A percentile compares a stretch with the other conserved stretches of the same genome.
Conservation (phyloP, 345 rosid genomes). For the Cardamine resedifolia region DNA sequence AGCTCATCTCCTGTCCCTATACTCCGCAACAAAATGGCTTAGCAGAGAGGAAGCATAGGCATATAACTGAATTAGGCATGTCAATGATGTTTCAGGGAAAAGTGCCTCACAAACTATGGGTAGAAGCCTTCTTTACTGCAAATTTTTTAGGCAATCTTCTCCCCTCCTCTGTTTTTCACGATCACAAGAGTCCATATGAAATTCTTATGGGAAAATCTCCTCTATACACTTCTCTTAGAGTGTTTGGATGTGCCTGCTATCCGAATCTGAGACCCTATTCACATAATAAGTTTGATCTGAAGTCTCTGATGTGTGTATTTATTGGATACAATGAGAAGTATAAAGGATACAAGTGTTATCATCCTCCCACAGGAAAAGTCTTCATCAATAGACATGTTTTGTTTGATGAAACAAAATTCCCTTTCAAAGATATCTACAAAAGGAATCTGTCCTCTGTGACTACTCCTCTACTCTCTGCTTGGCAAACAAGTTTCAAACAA, state of each 20-base stretch:
- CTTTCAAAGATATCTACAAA: no score
- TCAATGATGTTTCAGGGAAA: background rate
- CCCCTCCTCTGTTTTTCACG: background rate
- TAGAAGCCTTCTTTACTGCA: background rate
- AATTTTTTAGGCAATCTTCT: background rate
- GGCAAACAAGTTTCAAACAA: background rate
- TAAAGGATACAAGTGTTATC: background rate
- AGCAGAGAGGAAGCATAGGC: background rate
- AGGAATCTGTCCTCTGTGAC: no score
- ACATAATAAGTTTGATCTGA: background rate
- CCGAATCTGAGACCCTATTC: background rate
- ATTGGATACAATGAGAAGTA: background rate
- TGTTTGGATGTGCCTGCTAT: rapidly evolving
- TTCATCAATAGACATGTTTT: no score
- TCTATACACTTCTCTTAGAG: background rate
- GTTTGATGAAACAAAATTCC: no score
- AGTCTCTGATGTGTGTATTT: background rate
- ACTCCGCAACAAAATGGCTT: background rate
- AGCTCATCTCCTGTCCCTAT: background rate
- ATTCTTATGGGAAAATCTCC: background rate
- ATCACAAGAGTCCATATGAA: background rate
- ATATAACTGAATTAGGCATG: background rate
- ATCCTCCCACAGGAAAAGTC: no score
- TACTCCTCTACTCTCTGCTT: background rate
- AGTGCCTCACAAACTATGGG: background rate